These are phyloP conservation scores for Striga asiatica DNA, from an alignment of 257 asterid genomes.

Conservation along the genomic window DNA sequence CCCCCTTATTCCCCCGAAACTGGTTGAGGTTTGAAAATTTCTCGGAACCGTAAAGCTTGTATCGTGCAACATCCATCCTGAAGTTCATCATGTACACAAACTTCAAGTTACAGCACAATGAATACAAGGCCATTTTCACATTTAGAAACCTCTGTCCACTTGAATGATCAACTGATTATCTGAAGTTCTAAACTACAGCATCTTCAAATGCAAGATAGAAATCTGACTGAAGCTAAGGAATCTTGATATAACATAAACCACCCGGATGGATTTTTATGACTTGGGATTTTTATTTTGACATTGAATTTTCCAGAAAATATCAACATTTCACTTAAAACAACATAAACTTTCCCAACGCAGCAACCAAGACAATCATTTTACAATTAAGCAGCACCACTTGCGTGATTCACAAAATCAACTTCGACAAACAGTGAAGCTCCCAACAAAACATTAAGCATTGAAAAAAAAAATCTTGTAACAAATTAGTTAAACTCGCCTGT, in stretches of 20 bases:
- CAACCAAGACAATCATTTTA: background rate
- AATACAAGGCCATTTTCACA: background rate
- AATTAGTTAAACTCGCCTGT: conserved; percentile 35
- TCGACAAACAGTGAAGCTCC: conserved; percentile 4
- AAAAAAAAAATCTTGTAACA: background rate
- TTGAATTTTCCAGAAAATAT: no score
- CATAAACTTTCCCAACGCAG: background rate
- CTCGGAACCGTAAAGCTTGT: conserved; percentile 52
- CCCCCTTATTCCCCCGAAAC: conserved; percentile 23
- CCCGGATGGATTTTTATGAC: no score
- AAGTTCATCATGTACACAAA: conserved; percentile 20
- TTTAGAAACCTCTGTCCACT: background rate
- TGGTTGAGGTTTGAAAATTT: conserved; percentile 28
- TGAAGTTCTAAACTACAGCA: background rate
- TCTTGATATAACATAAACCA: background rate
- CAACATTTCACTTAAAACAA: no score
- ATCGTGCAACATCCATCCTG: conserved; percentile 96
- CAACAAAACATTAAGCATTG: background rate
- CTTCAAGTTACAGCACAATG: conserved; percentile 12
- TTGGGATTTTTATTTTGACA: no score
- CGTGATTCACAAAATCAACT: background rate
- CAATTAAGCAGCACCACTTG: background rate
- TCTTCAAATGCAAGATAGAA: background rate
- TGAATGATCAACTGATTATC: background rate
- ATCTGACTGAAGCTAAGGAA: background rate